Evolutionary conservation across 116 monocot species (phyloP), one percentile per base, ranked within the genome.

Genomic region (Trichopus zeylanicus): DNA sequence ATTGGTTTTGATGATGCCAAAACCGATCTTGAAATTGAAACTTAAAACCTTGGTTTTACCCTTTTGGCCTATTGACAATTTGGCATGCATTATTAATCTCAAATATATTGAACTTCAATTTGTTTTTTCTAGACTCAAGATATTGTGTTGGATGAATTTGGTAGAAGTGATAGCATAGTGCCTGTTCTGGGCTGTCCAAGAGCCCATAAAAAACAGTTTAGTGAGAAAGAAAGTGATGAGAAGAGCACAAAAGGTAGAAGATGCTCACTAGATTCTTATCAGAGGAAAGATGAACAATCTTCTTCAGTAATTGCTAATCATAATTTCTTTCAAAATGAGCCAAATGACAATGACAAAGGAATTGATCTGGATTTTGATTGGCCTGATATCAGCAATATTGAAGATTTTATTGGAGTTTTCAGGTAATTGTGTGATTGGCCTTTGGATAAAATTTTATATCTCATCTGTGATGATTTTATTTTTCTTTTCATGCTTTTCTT

Each of bases 321-420:
- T 53, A 8, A 23, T 51, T 67, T 66, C 33, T 24, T 31, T 18
- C 66, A 73, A 57, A 68, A 56, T 58, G 62, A 62, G 29, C 25
- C 53, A n/a, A n/a, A n/a, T n/a, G 16, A 42, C 26, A 66, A 67
- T 42, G 57, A 56, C n/a, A 62, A 30, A 59, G 67, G 78, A 46
- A 59, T 56, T 65, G 74, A 86, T 56, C 54, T 70, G 61, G 70
- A 76, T 31, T 83, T 65, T 69, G 70, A 76, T 27, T 87, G 71
- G 79, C 76, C 73, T 56, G 79, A 76, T 54, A 64, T 83, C 19
- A 56, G 66, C 64, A 73, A 73, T 68, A 76, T 79, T 35, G 79
- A 83, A 30, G 83, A 87, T 49, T 46, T 83, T 57, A 73, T 83
- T 37, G 56, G 29, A 69, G 60, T 74, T 20, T 68, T 87, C 59